Percentiles rank a stretch among this genome's conserved stretches.
phyloP scores from a whole-genome alignment of 192 early-diverging fungal species.

The Neocallimastix lanati region DNA sequence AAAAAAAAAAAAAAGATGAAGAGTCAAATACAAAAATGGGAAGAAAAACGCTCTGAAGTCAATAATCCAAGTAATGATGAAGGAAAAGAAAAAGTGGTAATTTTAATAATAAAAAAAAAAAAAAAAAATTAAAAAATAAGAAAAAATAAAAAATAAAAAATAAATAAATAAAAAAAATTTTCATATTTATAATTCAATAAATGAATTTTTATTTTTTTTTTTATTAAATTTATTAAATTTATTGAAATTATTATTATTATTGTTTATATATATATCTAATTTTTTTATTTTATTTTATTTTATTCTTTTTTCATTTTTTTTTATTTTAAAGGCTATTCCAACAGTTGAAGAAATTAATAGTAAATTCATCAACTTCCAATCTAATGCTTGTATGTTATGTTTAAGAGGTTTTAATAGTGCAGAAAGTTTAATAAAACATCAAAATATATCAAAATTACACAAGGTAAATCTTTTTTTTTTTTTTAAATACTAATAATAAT shows the following conservation, averaged over 20 bases:
- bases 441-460: not conserved
- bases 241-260: no score
- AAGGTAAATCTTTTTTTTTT: not conserved
- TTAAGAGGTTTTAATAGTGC: not conserved
- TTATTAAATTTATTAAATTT: no score
- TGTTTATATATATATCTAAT: not conserved
- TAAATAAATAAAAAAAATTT: no score
- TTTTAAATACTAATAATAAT: no score
- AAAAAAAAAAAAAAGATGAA: not conserved
- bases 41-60: not conserved
- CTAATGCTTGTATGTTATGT: not conserved
- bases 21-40: not conserved
- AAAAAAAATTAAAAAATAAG: no score
- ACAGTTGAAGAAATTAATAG: not conserved
- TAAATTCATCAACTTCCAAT: not conserved
- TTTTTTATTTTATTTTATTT: no score
- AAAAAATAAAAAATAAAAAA: no score
- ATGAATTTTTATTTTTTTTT: no score
- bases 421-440: not conserved
- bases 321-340: not conserved
- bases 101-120: no score
- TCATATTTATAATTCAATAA: no score
- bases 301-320: no score
- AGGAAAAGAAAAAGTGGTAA: not conserved
- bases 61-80: not conserved